Evolutionary conservation across 2,329 filamentous ascomycete species (phyloP), one percentile per base, ranked within the genome.

Genomic region (Aureobasidium sp.): DNA sequence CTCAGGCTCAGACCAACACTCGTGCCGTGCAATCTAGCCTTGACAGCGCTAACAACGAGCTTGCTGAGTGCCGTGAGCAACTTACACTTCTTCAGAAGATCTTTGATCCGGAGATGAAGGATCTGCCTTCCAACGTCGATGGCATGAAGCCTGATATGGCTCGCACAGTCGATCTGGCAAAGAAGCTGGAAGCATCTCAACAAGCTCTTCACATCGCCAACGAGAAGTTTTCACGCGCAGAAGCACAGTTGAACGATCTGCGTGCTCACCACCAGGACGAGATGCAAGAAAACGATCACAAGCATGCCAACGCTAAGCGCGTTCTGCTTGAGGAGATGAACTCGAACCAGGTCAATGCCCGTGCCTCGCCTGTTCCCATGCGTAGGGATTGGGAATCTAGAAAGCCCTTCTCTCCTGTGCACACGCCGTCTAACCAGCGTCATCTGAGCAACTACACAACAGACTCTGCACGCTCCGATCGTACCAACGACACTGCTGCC

Each of bases 271-370:
- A 90, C 70, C 84, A 85, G 61, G 89, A 90, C 61, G 86, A 89
- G 66, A 78, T 89, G 70, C 83, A 82, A 63, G 85, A 88, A 63
- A 80, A 87, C 61, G 85, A 87, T 68, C 76, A 77, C 64, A 79
- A 82, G 63, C 81, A 86, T 73, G 78, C 82, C 61, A 76, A 87
- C 75, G 79, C 88, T 74, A 78, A 88, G 77, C 86, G 91, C 65
- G 85, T 88, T 11, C 83, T 90, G 66, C 80, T 96, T 44, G 92
- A 96, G 70, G 93, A 97, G 74, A 90, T 96, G 71, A 88, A 91
- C 72, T 83, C 86, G 68, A 94, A 93, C 70, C 89, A 95, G 76
- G 85, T 87, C 22, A 85, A 89, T 42, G 75, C 76, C 71, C 86
- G 84, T 64, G 85, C 86, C 58, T 94, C 91, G 5, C 91, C 91